Percentiles rank a stretch among this genome's conserved stretches.
These are phyloP conservation scores for Fraxinus anomala DNA, from an alignment of 257 asterid species.

Conservation along the genomic window DNA sequence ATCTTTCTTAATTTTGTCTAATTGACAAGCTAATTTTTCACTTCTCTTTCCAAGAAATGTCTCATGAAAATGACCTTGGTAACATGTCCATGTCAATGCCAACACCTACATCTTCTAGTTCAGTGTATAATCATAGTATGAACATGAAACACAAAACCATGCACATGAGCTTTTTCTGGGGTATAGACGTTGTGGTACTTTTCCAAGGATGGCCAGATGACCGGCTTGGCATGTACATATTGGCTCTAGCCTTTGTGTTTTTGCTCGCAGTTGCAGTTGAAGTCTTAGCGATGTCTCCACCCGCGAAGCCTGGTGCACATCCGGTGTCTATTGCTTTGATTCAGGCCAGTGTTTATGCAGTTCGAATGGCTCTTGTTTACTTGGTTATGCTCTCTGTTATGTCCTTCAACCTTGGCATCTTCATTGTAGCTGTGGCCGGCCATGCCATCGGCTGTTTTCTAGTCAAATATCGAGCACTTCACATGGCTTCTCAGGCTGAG, in stretches of 20 bases:
- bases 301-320: constrained; percentile 22
- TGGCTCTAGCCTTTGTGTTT: constrained; percentile 54
- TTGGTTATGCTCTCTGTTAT: constrained; percentile 74
- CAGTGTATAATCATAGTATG: too few species aligned
- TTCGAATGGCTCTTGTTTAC: constrained; percentile 66
- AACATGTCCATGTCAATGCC: too few species aligned
- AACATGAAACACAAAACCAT: too few species aligned
- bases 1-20: too few species aligned
- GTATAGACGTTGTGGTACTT: too few species aligned
- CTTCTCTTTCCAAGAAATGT: too few species aligned
- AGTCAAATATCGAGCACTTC: constrained; percentile 40
- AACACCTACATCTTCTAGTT: too few species aligned
- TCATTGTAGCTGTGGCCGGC: constrained; percentile 53
- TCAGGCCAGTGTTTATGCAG: constrained; percentile 37
- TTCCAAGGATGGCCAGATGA: constrained; percentile 11
- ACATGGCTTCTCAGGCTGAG: constrained; percentile 13
- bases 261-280: constrained; percentile 46
- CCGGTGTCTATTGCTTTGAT: constrained; percentile 32
- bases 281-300: constrained; percentile 38
- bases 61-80: too few species aligned
- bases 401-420: constrained; percentile 71
- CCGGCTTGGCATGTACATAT: constrained; percentile 51
- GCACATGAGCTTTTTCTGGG: too few species aligned
- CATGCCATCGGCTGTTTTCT: constrained; percentile 35
- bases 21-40: too few species aligned